Base-by-base conservation (phyloP, 139 green algal species). In the Picochlorum sp. region DNA sequence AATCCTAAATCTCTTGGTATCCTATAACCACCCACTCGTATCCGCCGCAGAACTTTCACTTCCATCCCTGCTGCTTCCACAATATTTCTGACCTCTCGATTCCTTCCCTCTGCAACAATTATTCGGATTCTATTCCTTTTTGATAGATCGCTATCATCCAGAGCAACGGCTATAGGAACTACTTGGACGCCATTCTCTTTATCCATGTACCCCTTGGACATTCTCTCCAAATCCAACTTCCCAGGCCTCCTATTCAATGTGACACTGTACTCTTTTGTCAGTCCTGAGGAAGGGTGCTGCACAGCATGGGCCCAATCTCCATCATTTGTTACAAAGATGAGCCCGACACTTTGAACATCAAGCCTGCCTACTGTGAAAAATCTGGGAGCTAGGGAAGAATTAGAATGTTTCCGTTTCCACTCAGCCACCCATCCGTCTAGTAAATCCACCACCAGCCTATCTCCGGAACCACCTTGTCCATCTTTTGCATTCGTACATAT, bases 271-370 rank as follows among this genome's bases (percentile, higher is more conserved):
- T 92, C 86, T 61, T 89, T 89, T 4, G 70, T 79, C 4, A 91
- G 18, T 21, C 73, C 80, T 2, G 30, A 56, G 10, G 69, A 81
- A 6, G 84, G 84, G 63, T 91, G 84, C 57, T 66, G 56, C 4
- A 91, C 73, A 28, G 69, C 65, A 28, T 94, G 73, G 4, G 88
- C 85, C 88, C 88, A 95, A 20, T 78, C 66, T 62, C 92, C 92
- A 64, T 98, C 92, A 59, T 98, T 98, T 5, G 92, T 98, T 20
- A 98, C 76, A 13, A 98, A 80, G 21, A 98, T 77, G 26, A 98
- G 84, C 0, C 93, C 93, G 6, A 82, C 84, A 9, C 87, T 87
- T 13, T 80, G 66, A 6, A 92, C 90, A 64, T 98, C 93, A 51
- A 98, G 76, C 4, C 91, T 79, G 6, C 92, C 92, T 46, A 97